These are phyloP conservation scores for Vaccinium macrocarpon DNA, from an alignment of 148 eudicot genomes.

Conservation along the genomic window DNA sequence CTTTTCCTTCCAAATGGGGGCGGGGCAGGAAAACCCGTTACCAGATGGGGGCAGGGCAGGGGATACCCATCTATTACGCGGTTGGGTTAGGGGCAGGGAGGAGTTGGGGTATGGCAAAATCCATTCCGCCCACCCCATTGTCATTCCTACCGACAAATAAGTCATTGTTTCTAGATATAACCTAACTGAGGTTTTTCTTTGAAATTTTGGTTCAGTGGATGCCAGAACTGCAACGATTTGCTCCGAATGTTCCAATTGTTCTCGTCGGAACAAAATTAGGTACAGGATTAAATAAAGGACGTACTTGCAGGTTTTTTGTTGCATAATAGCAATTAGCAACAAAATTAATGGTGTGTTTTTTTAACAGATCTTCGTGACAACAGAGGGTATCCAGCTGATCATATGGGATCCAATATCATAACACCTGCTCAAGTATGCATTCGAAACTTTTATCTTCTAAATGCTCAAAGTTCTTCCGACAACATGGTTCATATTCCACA, in stretches of 20 bases:
- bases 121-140: not conserved
- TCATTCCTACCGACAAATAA: not conserved
- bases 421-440: constrained; percentile 72
- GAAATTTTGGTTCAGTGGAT: constrained; percentile 64
- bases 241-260: constrained; percentile 90
- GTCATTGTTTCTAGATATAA: not conserved
- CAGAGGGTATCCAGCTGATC: constrained; percentile 71
- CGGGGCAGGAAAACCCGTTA: too few species aligned
- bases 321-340: not conserved
- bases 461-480: not conserved
- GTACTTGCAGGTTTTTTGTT: not conserved
- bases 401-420: constrained; percentile 63
- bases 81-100: too few species aligned
- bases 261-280: constrained; percentile 98
- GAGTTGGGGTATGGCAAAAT: too few species aligned
- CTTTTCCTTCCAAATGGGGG: too few species aligned
- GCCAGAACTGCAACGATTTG: constrained; percentile 98
- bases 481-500: not conserved
- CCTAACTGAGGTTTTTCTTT: not conserved
- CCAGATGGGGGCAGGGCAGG: too few species aligned
- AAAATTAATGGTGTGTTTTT: not conserved
- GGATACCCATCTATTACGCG: too few species aligned
- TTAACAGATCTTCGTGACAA: constrained; percentile 81
- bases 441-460: not conserved
- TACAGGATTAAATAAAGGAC: constrained; percentile 22